phyloP scores from a whole-genome alignment of 495 filamentous ascomycete genomes.

The Xylaria sp. region DNA sequence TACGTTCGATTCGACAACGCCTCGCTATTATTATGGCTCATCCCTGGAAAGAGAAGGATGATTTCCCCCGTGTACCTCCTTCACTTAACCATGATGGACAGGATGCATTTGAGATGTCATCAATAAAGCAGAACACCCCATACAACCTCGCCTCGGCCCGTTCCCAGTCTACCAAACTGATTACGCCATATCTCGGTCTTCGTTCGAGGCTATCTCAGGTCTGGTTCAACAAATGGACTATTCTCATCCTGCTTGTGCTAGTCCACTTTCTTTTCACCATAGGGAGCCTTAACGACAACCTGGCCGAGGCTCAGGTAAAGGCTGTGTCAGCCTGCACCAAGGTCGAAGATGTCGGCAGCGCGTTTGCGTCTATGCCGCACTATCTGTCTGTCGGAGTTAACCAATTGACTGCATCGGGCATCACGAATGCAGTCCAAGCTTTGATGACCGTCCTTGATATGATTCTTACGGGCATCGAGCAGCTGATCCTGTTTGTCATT shows the following conservation, averaged over 20 bases:
- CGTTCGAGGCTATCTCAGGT: conserved; percentile 89
- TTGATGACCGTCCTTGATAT: conserved; percentile 78
- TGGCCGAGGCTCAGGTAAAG: conserved; percentile 76
- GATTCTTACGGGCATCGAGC: conserved; percentile 81
- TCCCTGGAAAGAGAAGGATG: conserved; percentile 38
- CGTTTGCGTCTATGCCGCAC: conserved; percentile 97
- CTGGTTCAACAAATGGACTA: conserved; percentile 97
- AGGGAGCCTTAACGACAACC: conserved; percentile 69
- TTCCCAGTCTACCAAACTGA: conserved; percentile 41
- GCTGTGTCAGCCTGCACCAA: conserved; percentile 86
- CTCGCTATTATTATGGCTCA: conserved; percentile 23
- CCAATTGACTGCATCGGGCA: conserved; percentile 74
- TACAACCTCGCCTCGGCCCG: conserved; percentile 5
- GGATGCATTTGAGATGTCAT: conserved; percentile 32
- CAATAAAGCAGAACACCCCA: neutral
- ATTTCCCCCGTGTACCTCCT: conserved; percentile 37
- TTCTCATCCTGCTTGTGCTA: conserved; percentile 85
- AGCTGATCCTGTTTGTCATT: conserved; percentile 87
- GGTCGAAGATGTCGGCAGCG: conserved; percentile 92
- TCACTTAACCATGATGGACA: conserved; percentile 36
- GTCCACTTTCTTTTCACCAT: conserved; percentile 79
- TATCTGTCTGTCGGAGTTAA: conserved; percentile 91
- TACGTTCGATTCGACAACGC: neutral
- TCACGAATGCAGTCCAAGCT: conserved; percentile 78
- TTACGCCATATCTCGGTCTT: conserved; percentile 93